phyloP scores from a whole-genome alignment of 192 early-diverging fungal species.

The Haplosporangium gracile region DNA sequence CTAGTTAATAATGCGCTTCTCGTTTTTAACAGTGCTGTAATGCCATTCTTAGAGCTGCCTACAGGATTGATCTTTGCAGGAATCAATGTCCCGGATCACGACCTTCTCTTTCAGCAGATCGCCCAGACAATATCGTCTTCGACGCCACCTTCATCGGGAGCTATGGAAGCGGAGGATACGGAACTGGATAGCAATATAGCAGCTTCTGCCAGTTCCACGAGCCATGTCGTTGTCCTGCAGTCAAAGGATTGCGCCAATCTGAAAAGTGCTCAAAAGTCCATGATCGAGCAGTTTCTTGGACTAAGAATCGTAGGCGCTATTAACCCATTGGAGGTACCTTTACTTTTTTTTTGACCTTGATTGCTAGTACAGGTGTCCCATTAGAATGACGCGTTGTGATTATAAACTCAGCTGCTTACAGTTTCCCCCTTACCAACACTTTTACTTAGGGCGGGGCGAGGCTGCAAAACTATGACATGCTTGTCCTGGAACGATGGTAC shows the following conservation, averaged over 20 bases:
- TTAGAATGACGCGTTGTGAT: background rate
- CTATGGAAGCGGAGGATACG: background rate
- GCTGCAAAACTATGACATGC: slow-evolving; percentile 73
- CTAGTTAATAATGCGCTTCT: background rate
- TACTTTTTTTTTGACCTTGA: no score
- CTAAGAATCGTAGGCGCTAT: slow-evolving; percentile 29
- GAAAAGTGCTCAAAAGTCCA: slow-evolving; percentile 67
- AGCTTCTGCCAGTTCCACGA: background rate
- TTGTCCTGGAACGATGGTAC: slow-evolving; percentile 79
- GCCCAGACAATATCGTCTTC: slow-evolving; percentile 47
- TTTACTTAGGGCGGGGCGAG: slow-evolving; percentile 33
- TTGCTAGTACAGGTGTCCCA: no score
- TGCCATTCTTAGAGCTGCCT: slow-evolving; percentile 76
- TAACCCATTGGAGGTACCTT: slow-evolving; percentile 56
- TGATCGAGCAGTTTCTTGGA: slow-evolving; percentile 80
- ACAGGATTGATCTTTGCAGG: slow-evolving; percentile 79
- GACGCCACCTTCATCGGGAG: slow-evolving; percentile 19
- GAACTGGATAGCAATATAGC: background rate
- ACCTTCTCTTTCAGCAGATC: slow-evolving; percentile 76
- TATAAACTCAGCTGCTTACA: background rate
- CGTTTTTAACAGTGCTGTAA: slow-evolving; percentile 35
- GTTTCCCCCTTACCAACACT: background rate
- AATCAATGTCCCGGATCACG: slow-evolving; percentile 84
- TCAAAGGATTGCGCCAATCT: slow-evolving; percentile 78
- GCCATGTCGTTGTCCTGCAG: slow-evolving; percentile 75